Conservation (phyloP, 768 basidiomycete species). For the Kwoniella bestiolae region DNA sequence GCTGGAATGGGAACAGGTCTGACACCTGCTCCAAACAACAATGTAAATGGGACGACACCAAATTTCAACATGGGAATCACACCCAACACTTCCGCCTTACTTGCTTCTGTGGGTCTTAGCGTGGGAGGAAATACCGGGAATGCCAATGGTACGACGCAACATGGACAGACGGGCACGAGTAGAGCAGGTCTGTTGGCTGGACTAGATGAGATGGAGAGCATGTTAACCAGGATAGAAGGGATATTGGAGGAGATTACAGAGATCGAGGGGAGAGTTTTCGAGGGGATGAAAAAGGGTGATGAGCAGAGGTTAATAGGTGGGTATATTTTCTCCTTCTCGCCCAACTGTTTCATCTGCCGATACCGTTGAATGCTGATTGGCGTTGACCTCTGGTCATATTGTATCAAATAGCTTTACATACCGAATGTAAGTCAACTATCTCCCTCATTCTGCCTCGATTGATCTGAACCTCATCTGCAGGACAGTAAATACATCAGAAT, state of each 20-base stretch:
- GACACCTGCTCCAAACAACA: neutral
- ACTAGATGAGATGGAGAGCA: constrained; percentile 4
- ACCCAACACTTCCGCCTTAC: constrained; percentile 22
- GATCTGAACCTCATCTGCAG: too few species aligned
- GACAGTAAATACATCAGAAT: too few species aligned
- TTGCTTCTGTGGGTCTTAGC: constrained; percentile 10
- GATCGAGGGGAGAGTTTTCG: constrained; percentile 19
- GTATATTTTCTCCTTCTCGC: constrained; percentile 1
- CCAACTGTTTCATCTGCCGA: neutral
- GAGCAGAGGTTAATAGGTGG: constrained; percentile 5
- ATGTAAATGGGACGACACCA: neutral
- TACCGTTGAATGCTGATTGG: too few species aligned
- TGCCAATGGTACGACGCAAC: neutral
- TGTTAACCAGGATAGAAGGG: constrained; percentile 2
- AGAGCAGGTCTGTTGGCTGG: constrained; percentile 1
- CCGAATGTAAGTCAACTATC: constrained; percentile 23
- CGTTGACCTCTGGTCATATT: neutral
- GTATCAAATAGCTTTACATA: constrained; percentile 9
- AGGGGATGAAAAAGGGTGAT: constrained; percentile 1
- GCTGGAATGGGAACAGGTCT: too few species aligned
- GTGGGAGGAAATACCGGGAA: neutral
- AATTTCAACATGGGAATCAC: constrained; percentile 14
- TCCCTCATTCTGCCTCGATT: too few species aligned
- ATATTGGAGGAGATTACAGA: constrained; percentile 17
- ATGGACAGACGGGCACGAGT: neutral